Percentiles rank a stretch among this genome's conserved stretches.
These are phyloP conservation scores for Phytophthora cryptogea DNA, from an alignment of 352 stramenopile genomes.

Conservation along the genomic window DNA sequence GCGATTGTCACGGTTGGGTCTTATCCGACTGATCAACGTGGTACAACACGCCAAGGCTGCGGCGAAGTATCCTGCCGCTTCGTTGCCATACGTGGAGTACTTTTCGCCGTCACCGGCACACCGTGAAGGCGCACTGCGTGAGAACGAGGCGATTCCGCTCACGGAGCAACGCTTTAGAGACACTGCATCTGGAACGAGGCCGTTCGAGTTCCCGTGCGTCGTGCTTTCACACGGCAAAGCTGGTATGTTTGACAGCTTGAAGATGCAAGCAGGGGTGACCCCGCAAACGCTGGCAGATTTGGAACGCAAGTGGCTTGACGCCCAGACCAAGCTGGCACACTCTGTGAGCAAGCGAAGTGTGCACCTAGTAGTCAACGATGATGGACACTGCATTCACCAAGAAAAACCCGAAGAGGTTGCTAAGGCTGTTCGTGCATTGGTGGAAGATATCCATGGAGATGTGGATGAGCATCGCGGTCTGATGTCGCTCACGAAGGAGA, in stretches of 20 bases:
- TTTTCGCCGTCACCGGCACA: slow-evolving; percentile 71
- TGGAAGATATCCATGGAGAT: slow-evolving; percentile 45
- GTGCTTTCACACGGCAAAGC: slow-evolving; percentile 69
- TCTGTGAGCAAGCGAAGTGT: slow-evolving; percentile 45
- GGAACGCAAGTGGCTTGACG: slow-evolving; percentile 70
- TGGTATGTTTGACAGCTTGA: slow-evolving; percentile 78
- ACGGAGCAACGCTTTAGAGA: slow-evolving; percentile 70
- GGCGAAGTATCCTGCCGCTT: slow-evolving; percentile 55
- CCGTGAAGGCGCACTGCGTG: slow-evolving; percentile 51
- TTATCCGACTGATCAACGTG: slow-evolving; percentile 72
- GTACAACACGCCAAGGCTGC: slow-evolving; percentile 64
- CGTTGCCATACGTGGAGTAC: slow-evolving; percentile 65
- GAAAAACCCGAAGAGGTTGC: slow-evolving; percentile 68
- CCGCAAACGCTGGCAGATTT: slow-evolving; percentile 42
- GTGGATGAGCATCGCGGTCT: slow-evolving; percentile 30
- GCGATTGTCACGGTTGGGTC: slow-evolving; percentile 50
- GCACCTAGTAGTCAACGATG: slow-evolving; percentile 57
- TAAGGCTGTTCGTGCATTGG: slow-evolving; percentile 60
- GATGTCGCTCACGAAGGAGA: slow-evolving; percentile 27
- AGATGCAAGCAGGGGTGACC: slow-evolving; percentile 53
- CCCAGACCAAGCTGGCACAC: slow-evolving; percentile 57
- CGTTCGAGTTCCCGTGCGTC: slow-evolving; percentile 64
- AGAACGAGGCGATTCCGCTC: slow-evolving; percentile 59
- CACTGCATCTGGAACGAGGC: slow-evolving; percentile 7
- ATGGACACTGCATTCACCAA: slow-evolving; percentile 76